Evolutionary conservation across 2,329 filamentous ascomycete species (phyloP), one percentile per base, ranked within the genome.

Genomic region (Fusarium tupiense): DNA sequence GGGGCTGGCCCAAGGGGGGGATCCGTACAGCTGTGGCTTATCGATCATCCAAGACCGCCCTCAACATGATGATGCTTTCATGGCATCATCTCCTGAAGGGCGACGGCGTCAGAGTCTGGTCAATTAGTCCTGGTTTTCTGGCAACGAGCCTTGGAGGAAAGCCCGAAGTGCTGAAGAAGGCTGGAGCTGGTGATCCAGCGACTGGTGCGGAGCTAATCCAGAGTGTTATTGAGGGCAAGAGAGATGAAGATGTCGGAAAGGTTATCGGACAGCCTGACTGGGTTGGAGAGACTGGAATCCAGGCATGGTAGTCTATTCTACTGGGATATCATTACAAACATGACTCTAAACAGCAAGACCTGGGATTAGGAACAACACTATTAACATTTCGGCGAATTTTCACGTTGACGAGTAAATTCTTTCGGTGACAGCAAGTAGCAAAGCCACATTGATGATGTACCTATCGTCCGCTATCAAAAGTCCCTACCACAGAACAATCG

Each of bases 1-100:
- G 80, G 10, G 86, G 86, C 2, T 89, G 87, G 86, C 86, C 86
- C 3, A 88, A 88, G 79, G 52, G 86, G 44, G 88, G 88, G 80
- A 41, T 87, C 64, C 84, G 87, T 13, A 65, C 69, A 5, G 60
- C 31, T 19, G 29, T 69, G 44, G 76, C 75, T 19, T 81, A 81
- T 56, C 69, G 72, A 10, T 67, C 71, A 17, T 68, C 73, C 60
- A 81, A 81, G 67, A 59, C 74, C 11, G 79, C 74, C 4, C 71
- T 81, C 49, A 81, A 80, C 67, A 80, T 81, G 79, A 56, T 76
- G 33, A 77, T 80, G 76, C 46, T 87, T 53, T 82, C 86, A 20
- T 90, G 87, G 86, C 69, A 79, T 40, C 79, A 84, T 41, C 70
- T 82, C 3, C 78, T 89, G 35, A 82, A 79, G 52, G 82, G 83